These are phyloP conservation scores for Candida sakaeoensis DNA, from an alignment of 805 yeast genomes.

Conservation along the genomic window DNA sequence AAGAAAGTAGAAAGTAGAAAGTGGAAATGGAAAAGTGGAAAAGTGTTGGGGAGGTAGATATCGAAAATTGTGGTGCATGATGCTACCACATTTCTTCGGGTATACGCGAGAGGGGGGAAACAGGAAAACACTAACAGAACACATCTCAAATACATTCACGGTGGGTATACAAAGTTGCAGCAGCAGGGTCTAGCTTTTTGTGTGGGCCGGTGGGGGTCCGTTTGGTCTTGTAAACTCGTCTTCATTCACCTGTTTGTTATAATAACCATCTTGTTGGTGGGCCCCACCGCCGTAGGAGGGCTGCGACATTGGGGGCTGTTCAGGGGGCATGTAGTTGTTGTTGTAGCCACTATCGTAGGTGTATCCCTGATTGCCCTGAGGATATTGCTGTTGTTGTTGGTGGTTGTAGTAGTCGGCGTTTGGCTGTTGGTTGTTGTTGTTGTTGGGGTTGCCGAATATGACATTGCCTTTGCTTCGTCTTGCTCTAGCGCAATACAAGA, in stretches of 20 bases:
- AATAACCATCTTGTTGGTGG: constrained; percentile 4
- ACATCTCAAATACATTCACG: too few relatives aligned
- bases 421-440: constrained; percentile 5
- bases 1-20: not conserved
- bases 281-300: constrained; percentile 1
- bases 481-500: constrained; percentile 3
- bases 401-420: constrained; percentile 7
- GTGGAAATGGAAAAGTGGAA: not conserved
- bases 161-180: too few relatives aligned
- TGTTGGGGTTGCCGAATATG: not conserved
- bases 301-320: constrained; percentile 4
- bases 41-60: not conserved
- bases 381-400: constrained; percentile 6
- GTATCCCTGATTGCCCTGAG: constrained; percentile 3
- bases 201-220: constrained; percentile 10
- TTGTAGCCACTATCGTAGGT: not conserved
- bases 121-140: too few relatives aligned
- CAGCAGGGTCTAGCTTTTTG: constrained; percentile 1
- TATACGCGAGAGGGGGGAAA: too few relatives aligned
- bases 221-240: constrained; percentile 6
- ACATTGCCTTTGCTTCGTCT: constrained; percentile 4
- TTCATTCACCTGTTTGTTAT: not conserved
- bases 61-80: not conserved
- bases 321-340: constrained; percentile 7
- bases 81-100: too few relatives aligned